Base-by-base conservation (phyloP, 2,329 filamentous ascomycete genomes). In the Cadophora sp. region DNA sequence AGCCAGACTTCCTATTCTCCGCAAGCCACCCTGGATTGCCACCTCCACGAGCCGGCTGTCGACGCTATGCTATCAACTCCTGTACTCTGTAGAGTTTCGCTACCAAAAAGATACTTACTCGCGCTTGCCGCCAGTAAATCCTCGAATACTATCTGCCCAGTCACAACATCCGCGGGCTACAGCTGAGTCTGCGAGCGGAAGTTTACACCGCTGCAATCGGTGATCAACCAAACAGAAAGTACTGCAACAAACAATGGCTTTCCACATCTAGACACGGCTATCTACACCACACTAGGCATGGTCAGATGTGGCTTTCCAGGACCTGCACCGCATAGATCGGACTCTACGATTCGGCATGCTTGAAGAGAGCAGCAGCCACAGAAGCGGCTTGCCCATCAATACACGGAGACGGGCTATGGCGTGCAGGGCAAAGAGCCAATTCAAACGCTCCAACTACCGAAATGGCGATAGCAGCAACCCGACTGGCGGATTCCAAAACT, bases 101-200 rank as follows among this genome's bases (percentile, higher is more conserved):
- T 48, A 43, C 34, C 48, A 27, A 40, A 64, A 56, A 46, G 16
- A 51, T 43, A 58, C 37, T 12, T 58, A 65, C 43, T 65, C 63
- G 63, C 63, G 37, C 46, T 50, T 65, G 63, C 51, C 63, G 63
- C 63, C 63, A 58, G 40, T 24, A 59, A 65, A 65, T 48, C 53
- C 26, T 31, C 16, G 14, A 27, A 56, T 55, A 14, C 24, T 29
- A 11, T 56, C 63, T 50, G 2, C 55, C 34, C 63, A 37, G 24
- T 29, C 22, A 31, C 40, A 22, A 7, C 24, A 31, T 31, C 40
- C 26, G 40, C 59, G 59, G 26, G n/a, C 40, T 50, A n/a, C 27
- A n/a, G 7, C 40, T 31, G 16, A 26, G 14, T 29, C 40, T 46
- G 8, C 16, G 40, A 50, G 16, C 27, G 31, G 24, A 62, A 62